Evolutionary conservation across 1,139 yeast genomes (phyloP).

Genomic region (Saccharomycopsis hybrid): DNA sequence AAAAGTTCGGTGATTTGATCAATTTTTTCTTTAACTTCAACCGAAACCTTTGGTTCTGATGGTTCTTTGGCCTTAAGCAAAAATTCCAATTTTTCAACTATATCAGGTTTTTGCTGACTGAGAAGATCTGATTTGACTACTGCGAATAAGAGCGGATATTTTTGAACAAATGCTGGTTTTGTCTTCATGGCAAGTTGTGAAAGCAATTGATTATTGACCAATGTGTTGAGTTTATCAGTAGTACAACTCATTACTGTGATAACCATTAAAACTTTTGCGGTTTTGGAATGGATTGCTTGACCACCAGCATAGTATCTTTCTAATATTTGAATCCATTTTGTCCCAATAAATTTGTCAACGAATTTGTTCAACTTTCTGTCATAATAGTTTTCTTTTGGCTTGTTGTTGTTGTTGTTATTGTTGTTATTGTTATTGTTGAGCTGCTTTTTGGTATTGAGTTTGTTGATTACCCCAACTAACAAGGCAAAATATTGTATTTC

Average conservation of each 20-base stretch:
- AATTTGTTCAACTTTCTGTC: constrained; percentile 28
- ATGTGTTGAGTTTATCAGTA: constrained; percentile 32
- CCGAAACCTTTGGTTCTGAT: neutral
- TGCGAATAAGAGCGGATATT: constrained; percentile 12
- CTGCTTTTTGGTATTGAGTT: constrained; percentile 10
- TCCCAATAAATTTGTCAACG: constrained; percentile 47
- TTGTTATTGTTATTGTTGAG: constrained; percentile 10
- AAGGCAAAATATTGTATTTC: constrained; percentile 38
- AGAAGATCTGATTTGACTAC: constrained; percentile 8
- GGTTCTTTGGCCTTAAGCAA: constrained; percentile 20
- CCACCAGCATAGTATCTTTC: constrained; percentile 55
- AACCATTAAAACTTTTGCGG: constrained; percentile 43
- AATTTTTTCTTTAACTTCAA: constrained; percentile 32
- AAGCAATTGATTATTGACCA: constrained; percentile 3
- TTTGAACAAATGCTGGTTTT: constrained; percentile 1
- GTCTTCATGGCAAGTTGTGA: neutral
- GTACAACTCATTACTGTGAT: constrained; percentile 48
- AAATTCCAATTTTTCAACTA: constrained; percentile 22
- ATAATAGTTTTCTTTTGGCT: constrained; percentile 1
- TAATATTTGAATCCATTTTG: constrained; percentile 50
- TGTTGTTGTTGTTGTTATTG: neutral
- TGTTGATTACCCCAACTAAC: constrained; percentile 30
- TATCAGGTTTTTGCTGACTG: neutral
- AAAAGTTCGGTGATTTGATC: constrained; percentile 47
- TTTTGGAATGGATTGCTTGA: constrained; percentile 41